A percentile compares a stretch with the other conserved stretches of the same genome.
Evolutionary conservation across 805 yeast species (phyloP).

Genomic region (Barnettozyma californica): DNA sequence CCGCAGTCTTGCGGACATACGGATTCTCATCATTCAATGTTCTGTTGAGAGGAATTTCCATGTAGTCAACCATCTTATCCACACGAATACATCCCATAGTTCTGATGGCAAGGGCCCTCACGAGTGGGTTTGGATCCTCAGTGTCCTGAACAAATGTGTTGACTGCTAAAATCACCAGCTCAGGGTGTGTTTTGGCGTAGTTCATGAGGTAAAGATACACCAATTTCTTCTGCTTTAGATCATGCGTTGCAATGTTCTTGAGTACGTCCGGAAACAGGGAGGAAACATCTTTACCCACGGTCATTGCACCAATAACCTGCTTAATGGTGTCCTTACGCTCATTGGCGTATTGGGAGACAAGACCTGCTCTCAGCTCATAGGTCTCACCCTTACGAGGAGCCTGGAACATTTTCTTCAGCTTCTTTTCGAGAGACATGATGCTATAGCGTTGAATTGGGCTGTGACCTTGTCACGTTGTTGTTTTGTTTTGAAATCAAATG

Average conservation of each 20-base stretch:
- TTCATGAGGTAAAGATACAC: slow-evolving; percentile 94
- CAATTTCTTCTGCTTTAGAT: slow-evolving; percentile 91
- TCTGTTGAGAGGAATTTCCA: slow-evolving; percentile 82
- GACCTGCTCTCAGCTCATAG: slow-evolving; percentile 83
- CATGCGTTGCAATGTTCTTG: slow-evolving; percentile 95
- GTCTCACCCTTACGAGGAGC: slow-evolving; percentile 70
- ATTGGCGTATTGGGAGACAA: slow-evolving; percentile 90
- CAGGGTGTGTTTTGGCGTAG: slow-evolving; percentile 95
- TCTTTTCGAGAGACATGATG: slow-evolving; percentile 39
- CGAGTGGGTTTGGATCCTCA: slow-evolving; percentile 94
- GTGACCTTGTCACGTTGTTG: not conserved
- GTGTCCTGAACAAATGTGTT: slow-evolving; percentile 94
- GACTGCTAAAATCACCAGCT: slow-evolving; percentile 90
- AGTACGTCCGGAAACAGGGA: slow-evolving; percentile 92
- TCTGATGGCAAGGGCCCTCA: slow-evolving; percentile 91
- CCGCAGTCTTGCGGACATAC: slow-evolving; percentile 96
- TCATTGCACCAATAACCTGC: slow-evolving; percentile 96
- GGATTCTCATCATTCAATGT: slow-evolving; percentile 93
- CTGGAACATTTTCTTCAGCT: slow-evolving; percentile 51
- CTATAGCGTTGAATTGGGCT: not conserved
- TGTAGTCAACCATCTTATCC: slow-evolving; percentile 89
- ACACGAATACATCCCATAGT: slow-evolving; percentile 99
- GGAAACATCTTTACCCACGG: slow-evolving; percentile 94
- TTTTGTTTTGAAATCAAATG: not conserved
- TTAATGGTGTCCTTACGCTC: slow-evolving; percentile 97